Base-by-base conservation (phyloP, 352 stramenopile genomes). In the Phytopythium oedochilum region DNA sequence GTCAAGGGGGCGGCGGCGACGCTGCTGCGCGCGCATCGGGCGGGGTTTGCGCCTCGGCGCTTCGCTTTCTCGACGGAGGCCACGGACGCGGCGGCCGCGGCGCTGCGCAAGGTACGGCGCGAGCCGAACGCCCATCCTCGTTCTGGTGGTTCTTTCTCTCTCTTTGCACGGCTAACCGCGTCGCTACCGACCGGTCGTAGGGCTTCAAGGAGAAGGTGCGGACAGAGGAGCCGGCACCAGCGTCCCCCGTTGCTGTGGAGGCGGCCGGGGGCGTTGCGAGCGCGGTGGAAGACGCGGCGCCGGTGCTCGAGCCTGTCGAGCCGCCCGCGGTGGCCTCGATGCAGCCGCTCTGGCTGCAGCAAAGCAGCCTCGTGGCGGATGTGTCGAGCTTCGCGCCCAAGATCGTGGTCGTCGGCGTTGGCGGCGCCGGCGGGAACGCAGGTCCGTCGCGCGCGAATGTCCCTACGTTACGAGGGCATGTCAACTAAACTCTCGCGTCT, bases 381-480 rank as follows among this genome's bases (percentile, higher is more conserved):
- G 60, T 92, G 47, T 78, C 78, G 11, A 71, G 78, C 11, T 94
- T 94, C 50, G 85, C 85, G 11, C 85, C 85, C 5, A 92, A 90
- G 58, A 95, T 95, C 60, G 80, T 93, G 32, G 83, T 95, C 31
- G 82, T 96, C 20, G 86, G 88, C 23, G 86, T 96, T 31, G 88
- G 88, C 25, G 88, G 88, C 25, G 88, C 88, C 51, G 88, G 88
- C 49, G 88, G 88, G 42, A 97, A 97, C 47, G 88, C 88, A 43
- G 82, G 82, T 90, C 23, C 39, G 48, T 50, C 0, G 8, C 3
- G 20, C 6, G 22, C 20, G 9, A 11, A n/a, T 20, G 39, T 18
- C 4, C 9, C 2, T 1, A 0, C 12, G 4, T 22, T 14, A 32
- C 29, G 29, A 32, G 29, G 5, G 29, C 29, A 10, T 32, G 29